Evolutionary conservation across 768 basidiomycete genomes (phyloP).

Genomic region (Lentinus brumalis): DNA sequence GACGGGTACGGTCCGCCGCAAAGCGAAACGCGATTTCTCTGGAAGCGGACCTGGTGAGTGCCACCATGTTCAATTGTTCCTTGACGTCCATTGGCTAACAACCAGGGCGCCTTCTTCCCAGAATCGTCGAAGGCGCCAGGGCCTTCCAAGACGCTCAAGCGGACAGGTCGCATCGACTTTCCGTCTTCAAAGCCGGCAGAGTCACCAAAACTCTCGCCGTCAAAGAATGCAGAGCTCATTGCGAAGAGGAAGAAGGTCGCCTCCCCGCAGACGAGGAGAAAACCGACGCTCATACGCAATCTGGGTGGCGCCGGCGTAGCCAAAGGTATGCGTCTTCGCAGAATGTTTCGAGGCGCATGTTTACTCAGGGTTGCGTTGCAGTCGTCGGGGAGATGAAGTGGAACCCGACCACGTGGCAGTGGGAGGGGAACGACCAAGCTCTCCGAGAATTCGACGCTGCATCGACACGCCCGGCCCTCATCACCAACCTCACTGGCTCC

Average conservation of each 20-base stretch:
- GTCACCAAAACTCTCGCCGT: slow-evolving; percentile 13
- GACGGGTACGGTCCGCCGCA: slow-evolving; percentile 63
- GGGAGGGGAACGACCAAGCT: slow-evolving; percentile 96
- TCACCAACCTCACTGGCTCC: slow-evolving; percentile 91
- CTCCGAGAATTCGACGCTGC: slow-evolving; percentile 88
- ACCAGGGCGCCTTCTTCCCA: background rate
- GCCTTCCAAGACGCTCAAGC: slow-evolving; percentile 56
- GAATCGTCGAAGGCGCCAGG: slow-evolving; percentile 27
- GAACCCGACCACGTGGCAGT: slow-evolving; percentile 87
- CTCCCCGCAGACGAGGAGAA: slow-evolving; percentile 58
- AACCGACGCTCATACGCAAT: slow-evolving; percentile 88
- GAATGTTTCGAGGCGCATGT: background rate
- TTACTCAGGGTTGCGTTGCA: slow-evolving; percentile 31
- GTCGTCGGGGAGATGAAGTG: slow-evolving; percentile 97
- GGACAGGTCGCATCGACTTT: slow-evolving; percentile 58
- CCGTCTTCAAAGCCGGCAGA: slow-evolving; percentile 36
- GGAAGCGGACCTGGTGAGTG: slow-evolving; percentile 46
- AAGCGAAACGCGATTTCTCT: slow-evolving; percentile 50
- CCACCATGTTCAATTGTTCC: background rate
- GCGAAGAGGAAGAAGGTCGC: slow-evolving; percentile 55
- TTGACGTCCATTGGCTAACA: background rate
- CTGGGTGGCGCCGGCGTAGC: slow-evolving; percentile 65
- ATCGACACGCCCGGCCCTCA: slow-evolving; percentile 91
- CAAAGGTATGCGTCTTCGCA: slow-evolving; percentile 56
- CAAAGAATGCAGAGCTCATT: slow-evolving; percentile 27